Evolutionary conservation across 78 protist genomes (phyloP).

Genomic region (Tieghemostelium lacteum): DNA sequence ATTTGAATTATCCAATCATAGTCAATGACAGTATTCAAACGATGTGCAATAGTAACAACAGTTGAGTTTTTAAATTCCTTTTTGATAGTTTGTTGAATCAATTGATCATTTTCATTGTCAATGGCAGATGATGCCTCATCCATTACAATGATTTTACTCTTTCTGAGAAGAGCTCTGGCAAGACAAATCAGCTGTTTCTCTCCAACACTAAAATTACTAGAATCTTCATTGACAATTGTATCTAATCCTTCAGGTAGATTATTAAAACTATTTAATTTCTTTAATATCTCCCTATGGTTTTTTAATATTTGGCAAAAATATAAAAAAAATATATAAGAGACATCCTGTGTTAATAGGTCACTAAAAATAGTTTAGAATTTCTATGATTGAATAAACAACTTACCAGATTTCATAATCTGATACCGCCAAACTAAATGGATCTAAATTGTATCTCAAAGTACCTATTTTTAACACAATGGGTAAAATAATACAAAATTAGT

Average conservation of each 20-base stretch:
- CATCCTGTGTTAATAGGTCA: too few relatives aligned
- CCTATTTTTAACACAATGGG: too few relatives aligned
- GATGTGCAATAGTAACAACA: conserved; percentile 92
- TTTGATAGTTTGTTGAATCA: conserved; percentile 88
- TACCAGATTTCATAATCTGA: conserved; percentile 85
- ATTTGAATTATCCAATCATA: conserved; percentile 79
- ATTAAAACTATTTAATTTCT: conserved; percentile 73
- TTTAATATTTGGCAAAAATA: too few relatives aligned
- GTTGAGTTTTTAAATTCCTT: conserved; percentile 76
- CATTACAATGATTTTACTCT: conserved; percentile 77
- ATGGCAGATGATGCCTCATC: conserved; percentile 96
- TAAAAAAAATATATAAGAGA: too few relatives aligned
- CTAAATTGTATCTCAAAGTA: conserved; percentile 68
- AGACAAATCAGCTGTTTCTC: conserved; percentile 94
- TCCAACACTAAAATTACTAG: conserved; percentile 94
- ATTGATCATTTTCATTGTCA: conserved; percentile 90
- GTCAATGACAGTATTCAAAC: conserved; percentile 94
- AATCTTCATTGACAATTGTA: conserved; percentile 60
- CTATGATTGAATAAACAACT: too few relatives aligned
- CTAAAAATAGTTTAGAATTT: too few relatives aligned
- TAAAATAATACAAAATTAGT: too few relatives aligned
- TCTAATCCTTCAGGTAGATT: conserved; percentile 42
- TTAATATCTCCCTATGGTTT: too few relatives aligned
- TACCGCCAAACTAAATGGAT: conserved; percentile 76
- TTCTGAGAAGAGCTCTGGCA: conserved; percentile 91